These are phyloP conservation scores for Lactarius hatsudake DNA, from an alignment of 768 basidiomycete genomes.

Conservation along the genomic window DNA sequence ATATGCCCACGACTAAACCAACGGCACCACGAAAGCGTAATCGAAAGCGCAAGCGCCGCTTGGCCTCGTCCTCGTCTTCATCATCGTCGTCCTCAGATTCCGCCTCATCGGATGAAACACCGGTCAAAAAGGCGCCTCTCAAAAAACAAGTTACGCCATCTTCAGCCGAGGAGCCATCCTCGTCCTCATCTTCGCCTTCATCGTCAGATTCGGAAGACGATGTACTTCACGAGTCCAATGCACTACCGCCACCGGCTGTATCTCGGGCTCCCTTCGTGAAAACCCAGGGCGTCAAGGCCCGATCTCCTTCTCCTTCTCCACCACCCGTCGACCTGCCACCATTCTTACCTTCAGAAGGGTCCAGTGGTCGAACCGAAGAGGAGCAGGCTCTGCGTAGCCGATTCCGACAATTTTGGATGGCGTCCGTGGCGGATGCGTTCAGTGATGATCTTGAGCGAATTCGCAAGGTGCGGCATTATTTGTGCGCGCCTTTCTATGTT, in stretches of 20 bases:
- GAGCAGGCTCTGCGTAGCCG: slow-evolving; percentile 60
- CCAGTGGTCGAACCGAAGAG: slow-evolving; percentile 37
- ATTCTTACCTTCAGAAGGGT: slow-evolving; percentile 44
- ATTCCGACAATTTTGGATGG: slow-evolving; percentile 88
- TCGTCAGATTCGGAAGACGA: slow-evolving; percentile 27
- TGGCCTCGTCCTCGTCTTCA: slow-evolving; percentile 31
- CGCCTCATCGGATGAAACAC: slow-evolving; percentile 20
- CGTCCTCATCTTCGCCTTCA: slow-evolving; percentile 23
- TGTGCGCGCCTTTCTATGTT: not conserved
- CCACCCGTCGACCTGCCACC: slow-evolving; percentile 46
- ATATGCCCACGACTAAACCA: slow-evolving; percentile 29
- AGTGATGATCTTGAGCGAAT: slow-evolving; percentile 81
- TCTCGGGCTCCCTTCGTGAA: slow-evolving; percentile 7
- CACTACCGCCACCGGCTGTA: slow-evolving; percentile 2
- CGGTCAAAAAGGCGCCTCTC: slow-evolving; percentile 8
- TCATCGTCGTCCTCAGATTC: slow-evolving; percentile 32
- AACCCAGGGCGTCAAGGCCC: slow-evolving; percentile 8
- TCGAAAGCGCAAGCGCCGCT: slow-evolving; percentile 37
- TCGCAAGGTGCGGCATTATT: slow-evolving; percentile 54
- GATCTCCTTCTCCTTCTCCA: slow-evolving; percentile 36
- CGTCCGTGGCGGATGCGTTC: slow-evolving; percentile 76
- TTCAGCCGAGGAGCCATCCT: slow-evolving; percentile 5
- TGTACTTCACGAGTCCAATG: not conserved
- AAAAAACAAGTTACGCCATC: slow-evolving; percentile 13
- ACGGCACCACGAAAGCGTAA: slow-evolving; percentile 33